Evolutionary conservation across 768 basidiomycete genomes (phyloP).

Genomic region (Leccinum rimulosum): DNA sequence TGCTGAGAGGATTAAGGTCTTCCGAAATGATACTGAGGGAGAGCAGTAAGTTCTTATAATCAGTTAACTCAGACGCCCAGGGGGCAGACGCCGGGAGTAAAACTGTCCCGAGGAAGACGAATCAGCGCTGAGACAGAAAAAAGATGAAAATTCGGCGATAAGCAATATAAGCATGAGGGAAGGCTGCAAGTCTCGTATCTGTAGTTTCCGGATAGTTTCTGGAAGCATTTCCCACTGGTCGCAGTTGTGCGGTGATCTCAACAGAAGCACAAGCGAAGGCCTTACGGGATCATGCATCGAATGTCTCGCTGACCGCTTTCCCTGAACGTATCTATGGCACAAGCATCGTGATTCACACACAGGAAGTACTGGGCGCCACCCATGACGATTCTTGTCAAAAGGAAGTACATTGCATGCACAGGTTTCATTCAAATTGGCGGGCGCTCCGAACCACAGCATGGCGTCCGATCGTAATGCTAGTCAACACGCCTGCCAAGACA

Average conservation of each 20-base stretch:
- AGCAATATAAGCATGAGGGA: neutral
- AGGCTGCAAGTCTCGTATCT: neutral
- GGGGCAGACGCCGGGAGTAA: neutral
- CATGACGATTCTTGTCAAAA: neutral
- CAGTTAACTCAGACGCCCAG: neutral
- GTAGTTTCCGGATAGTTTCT: neutral
- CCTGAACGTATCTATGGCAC: no score
- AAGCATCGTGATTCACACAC: no score
- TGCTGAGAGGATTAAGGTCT: no score
- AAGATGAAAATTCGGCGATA: neutral
- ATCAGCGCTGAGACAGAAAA: neutral
- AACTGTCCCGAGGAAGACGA: neutral
- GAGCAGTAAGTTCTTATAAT: neutral
- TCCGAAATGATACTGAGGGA: neutral
- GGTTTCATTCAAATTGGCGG: no score
- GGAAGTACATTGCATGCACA: neutral
- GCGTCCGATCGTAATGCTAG: neutral
- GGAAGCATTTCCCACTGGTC: slow-evolving; percentile 1
- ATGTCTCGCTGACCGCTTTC: no score
- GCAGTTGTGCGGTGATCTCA: neutral
- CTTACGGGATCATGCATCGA: neutral
- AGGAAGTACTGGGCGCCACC: neutral
- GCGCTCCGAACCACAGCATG: neutral
- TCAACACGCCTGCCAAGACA: no score
- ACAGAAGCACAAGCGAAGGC: neutral